Evolutionary conservation across 495 filamentous ascomycete species (phyloP).

Genomic region (Aspergillus asperescens): DNA sequence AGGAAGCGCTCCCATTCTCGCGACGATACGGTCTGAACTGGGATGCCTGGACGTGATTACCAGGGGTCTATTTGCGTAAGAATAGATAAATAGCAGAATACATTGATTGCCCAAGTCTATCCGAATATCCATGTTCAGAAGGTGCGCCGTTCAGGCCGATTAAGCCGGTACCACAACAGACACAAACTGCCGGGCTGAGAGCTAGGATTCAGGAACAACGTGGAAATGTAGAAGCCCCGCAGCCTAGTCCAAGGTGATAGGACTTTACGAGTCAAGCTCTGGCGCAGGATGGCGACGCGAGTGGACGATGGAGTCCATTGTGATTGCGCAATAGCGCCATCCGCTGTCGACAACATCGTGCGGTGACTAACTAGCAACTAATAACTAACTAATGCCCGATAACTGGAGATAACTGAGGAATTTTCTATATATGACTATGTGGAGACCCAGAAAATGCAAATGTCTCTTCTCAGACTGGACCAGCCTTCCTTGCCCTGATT

Average conservation of each 20-base stretch:
- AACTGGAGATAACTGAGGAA: neutral
- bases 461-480: neutral
- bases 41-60: constrained; percentile 5
- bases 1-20: neutral
- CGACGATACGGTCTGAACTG: constrained; percentile 10
- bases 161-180: neutral
- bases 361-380: too few species aligned
- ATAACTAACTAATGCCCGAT: neutral
- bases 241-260: neutral
- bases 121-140: neutral
- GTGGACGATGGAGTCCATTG: neutral
- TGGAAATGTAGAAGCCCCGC: neutral
- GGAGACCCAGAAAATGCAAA: neutral
- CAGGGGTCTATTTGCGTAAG: neutral
- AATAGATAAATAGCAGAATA: neutral
- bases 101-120: neutral
- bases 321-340: constrained; percentile 10
- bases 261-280: constrained; percentile 1
- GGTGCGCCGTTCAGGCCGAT: too few species aligned
- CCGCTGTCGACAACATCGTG: constrained; percentile 10
- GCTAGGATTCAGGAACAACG: too few species aligned
- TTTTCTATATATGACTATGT: neutral
- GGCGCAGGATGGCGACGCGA: neutral
- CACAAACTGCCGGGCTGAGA: neutral
- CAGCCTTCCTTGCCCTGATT: neutral